Base-by-base conservation (phyloP, 108 stramenopile genomes). In the Fragilariopsis cylindrus region DNA sequence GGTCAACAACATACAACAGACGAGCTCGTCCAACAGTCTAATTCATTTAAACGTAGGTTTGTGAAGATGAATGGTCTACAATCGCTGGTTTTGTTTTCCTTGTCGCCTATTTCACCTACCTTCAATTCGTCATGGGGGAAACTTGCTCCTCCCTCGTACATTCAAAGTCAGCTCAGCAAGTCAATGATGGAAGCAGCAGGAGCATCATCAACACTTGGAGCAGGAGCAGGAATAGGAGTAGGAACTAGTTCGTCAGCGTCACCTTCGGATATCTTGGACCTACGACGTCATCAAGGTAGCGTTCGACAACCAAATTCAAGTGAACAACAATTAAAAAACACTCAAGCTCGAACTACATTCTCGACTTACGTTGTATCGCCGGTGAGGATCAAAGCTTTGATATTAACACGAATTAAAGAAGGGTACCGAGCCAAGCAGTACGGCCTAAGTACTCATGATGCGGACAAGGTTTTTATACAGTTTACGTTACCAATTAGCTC, bases 41-140 rank as follows among this genome's bases (percentile, higher is more conserved):
- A 57, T 50, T 78, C 82, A 12, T 88, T 69, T 60, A 82, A 80
- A 65, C 83, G 81, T 40, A 81, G 85, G 52, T 81, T 84, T 7
- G 71, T 90, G 5, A 80, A 84, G 46, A 86, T 87, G 42, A 94
- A 94, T 81, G 90, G 88, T 12, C 64, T 94, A 3, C 93, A 94
- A 64, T 90, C 85, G 87, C 84, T 88, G 45, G 82, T 74, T 39
- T 53, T 94, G 9, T 94, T 90, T 65, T 82, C 80, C 30, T 12
- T 91, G 48, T 91, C 90, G 15, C 89, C 90, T 13, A 74, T 90
- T 5, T 82, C 90, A 48, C 89, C 84, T 1, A 72, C 77, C 12
- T 65, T 65, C 63, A 54, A 77, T 65, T 44, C 72, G 16, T 50
- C 56, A 15, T 76, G 70, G 72, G 82, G 75, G 21, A 78, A 75